Evolutionary conservation across 441 rosid genomes (phyloP).

Genomic region (Adansonia madagascariensis): DNA sequence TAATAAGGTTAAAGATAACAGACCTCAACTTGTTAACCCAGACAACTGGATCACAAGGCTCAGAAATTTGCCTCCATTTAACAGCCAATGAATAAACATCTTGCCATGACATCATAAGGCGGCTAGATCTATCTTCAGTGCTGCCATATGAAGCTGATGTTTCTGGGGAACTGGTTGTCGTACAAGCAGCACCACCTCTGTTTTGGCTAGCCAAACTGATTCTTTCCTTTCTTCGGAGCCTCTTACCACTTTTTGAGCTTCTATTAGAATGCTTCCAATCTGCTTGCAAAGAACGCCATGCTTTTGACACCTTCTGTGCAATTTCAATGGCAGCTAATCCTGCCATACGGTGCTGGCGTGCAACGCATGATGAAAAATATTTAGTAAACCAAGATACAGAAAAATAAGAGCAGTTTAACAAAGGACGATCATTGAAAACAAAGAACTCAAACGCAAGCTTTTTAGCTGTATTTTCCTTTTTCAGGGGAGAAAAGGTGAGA

Average conservation of each 20-base stretch:
- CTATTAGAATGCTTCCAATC: constrained; percentile 78
- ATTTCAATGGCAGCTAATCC: constrained; percentile 95
- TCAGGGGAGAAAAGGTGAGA: constrained; percentile 5
- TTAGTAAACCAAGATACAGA: constrained; percentile 25
- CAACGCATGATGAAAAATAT: constrained; percentile 35
- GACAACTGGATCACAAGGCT: constrained; percentile 98
- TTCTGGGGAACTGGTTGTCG: constrained; percentile 79
- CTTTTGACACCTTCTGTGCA: constrained; percentile 92
- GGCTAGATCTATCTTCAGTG: constrained; percentile 70
- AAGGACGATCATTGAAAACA: constrained; percentile 6
- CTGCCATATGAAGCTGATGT: constrained; percentile 66
- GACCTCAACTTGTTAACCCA: constrained; percentile 97
- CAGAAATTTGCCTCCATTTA: constrained; percentile 99
- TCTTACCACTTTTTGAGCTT: constrained; percentile 67
- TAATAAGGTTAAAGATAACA: constrained; percentile 17
- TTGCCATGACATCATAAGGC: constrained; percentile 76
- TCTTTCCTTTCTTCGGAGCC: constrained; percentile 71
- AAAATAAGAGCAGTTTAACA: constrained; percentile 18
- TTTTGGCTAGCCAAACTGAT: constrained; percentile 79
- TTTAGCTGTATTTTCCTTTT: background rate
- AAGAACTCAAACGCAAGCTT: background rate
- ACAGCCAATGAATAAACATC: constrained; percentile 87
- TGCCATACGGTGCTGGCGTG: constrained; percentile 95
- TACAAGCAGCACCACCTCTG: constrained; percentile 97
- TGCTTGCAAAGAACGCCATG: constrained; percentile 81